These are phyloP conservation scores for Saxophila tyrrhenica DNA, from an alignment of 495 filamentous ascomycete species.

Conservation along the genomic window DNA sequence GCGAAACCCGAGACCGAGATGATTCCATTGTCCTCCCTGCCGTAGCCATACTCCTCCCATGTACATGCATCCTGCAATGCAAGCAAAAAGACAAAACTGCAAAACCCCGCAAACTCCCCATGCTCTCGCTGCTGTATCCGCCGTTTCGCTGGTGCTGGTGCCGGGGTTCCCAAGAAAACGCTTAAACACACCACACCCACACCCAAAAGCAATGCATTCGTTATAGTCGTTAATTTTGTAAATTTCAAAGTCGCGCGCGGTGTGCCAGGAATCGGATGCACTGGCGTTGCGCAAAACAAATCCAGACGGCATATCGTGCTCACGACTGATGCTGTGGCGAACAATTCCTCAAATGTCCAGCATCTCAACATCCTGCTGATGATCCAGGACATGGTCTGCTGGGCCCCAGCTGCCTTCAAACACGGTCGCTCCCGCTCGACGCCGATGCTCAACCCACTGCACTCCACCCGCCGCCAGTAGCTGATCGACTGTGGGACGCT, in stretches of 20 bases:
- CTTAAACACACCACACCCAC: neutral
- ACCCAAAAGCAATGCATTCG: neutral
- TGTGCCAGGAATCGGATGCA: too few relatives aligned
- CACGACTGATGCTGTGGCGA: too few relatives aligned
- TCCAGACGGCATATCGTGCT: too few relatives aligned
- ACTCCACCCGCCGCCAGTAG: conserved; percentile 57
- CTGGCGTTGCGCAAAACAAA: too few relatives aligned
- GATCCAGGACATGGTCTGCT: conserved; percentile 49
- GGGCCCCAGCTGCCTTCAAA: conserved; percentile 96
- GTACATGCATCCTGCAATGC: too few relatives aligned
- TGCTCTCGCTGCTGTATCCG: too few relatives aligned
- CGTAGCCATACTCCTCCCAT: neutral
- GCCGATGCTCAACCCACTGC: conserved; percentile 61
- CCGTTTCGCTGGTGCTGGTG: neutral
- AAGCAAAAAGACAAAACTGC: too few relatives aligned
- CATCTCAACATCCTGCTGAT: conserved; percentile 59
- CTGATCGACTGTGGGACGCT: conserved; percentile 63
- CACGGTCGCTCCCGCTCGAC: conserved; percentile 74
- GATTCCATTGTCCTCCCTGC: too few relatives aligned
- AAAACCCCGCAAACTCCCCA: too few relatives aligned
- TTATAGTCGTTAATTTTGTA: too few relatives aligned
- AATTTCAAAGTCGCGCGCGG: too few relatives aligned
- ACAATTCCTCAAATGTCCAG: conserved; percentile 36
- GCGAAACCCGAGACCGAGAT: neutral
- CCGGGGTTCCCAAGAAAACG: neutral